Evolutionary conservation across 2,329 filamentous ascomycete species (phyloP), one percentile per base, ranked within the genome.

Genomic region (Cladosporium sp.): DNA sequence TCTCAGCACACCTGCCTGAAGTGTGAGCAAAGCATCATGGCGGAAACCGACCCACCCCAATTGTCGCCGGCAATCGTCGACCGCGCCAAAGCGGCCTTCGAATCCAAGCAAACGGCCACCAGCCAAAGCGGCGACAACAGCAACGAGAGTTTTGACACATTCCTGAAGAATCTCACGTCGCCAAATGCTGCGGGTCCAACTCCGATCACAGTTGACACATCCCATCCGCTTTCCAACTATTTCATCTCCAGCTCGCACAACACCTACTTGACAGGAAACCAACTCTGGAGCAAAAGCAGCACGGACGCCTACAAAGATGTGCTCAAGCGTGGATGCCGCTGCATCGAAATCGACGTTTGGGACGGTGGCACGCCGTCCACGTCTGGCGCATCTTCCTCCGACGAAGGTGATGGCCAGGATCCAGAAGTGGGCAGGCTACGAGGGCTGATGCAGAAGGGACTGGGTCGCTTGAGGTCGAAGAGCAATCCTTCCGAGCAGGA

Each of bases 161-260:
- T 79, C 54, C 66, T 75, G 33, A 66, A 69, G 43, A 78, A 77
- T 57, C 59, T 66, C 9, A 49, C 53, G 18, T 49, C 57, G 35
- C 57, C 58, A 7, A 52, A 53, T 7, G 53, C 56, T 7, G 57
- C 58, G 9, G 55, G 54, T 10, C 40, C 60, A 5, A 19, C 59
- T 43, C 57, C 62, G 9, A 54, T 60, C 18, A 44, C 58, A n/a
- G 37, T 58, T 11, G 65, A 69, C 48, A 55, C 56, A 3, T 59
- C 54, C 14, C 64, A 69, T 51, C 87, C 89, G 3, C 77, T 95
- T 54, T 88, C 86, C 43, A 89, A 95, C 66, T 96, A 96, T 73
- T 96, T 89, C 69, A 91, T 96, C 67, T 95, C 86, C 57, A 95
- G 89, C 60, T 95, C 89, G 65, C 91, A 96, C 74, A 96, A 96